Evolutionary conservation across 805 yeast species (phyloP).

Genomic region (Wickerhamiella slavikovae): DNA sequence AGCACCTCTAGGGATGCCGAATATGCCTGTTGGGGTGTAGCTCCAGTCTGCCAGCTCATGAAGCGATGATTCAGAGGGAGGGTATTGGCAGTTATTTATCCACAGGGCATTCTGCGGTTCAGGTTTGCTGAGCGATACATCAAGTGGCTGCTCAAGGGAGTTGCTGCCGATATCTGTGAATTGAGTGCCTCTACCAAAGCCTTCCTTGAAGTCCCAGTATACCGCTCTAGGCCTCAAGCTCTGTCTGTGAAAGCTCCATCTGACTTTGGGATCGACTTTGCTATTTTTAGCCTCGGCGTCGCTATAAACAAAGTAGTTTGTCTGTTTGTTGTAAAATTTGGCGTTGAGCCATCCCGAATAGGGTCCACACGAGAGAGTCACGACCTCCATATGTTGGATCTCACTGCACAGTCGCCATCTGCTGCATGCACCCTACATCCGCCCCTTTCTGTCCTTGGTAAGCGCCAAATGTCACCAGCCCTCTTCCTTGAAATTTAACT

Average conservation of each 20-base stretch:
- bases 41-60: conserved; percentile 41
- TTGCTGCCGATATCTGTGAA: conserved; percentile 7
- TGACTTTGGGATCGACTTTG: too few relatives aligned
- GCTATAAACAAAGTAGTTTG: conserved; percentile 35
- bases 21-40: conserved; percentile 16
- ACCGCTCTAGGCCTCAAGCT: too few relatives aligned
- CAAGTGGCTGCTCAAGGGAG: conserved; percentile 2
- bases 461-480: too few relatives aligned
- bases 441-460: too few relatives aligned
- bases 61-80: conserved; percentile 41
- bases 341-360: conserved; percentile 54
- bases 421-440: not conserved
- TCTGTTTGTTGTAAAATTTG: conserved; percentile 69
- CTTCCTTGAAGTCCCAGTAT: conserved; percentile 63
- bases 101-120: conserved; percentile 26
- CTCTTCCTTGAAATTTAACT: too few relatives aligned
- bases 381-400: conserved; percentile 40
- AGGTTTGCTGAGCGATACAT: not conserved
- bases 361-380: conserved; percentile 57
- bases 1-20: conserved; percentile 17
- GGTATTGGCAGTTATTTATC: conserved; percentile 59
- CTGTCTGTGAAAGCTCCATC: too few relatives aligned
- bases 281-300: conserved; percentile 13
- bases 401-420: not conserved
- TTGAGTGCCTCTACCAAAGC: conserved; percentile 31